Conservation (phyloP, 2,329 filamentous ascomycete species). For the Fusarium illudens region DNA sequence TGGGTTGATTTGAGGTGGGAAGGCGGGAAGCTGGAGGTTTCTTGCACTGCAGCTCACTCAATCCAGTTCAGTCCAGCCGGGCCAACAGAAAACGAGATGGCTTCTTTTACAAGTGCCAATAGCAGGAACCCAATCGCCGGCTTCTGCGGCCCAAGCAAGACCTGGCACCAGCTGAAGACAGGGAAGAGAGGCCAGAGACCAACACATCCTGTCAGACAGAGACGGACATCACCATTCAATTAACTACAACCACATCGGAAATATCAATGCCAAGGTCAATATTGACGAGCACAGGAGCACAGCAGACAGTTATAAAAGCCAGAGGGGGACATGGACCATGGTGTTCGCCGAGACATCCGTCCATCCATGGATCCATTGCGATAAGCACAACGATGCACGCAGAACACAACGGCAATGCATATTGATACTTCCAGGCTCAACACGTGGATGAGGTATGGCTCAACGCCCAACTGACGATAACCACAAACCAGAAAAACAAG, state of each 20-base stretch:
- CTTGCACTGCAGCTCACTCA: background rate
- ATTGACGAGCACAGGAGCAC: background rate
- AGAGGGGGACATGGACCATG: background rate
- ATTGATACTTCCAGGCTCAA: background rate
- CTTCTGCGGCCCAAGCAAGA: constrained; percentile 8
- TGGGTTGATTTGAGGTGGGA: constrained; percentile 21
- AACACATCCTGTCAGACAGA: background rate
- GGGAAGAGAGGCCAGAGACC: background rate
- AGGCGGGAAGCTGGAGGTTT: constrained; percentile 3
- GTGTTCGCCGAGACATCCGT: background rate
- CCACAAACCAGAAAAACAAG: constrained; percentile 13
- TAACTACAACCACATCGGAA: background rate
- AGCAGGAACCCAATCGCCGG: background rate
- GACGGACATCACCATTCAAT: background rate
- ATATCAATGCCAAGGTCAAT: background rate
- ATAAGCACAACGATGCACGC: background rate
- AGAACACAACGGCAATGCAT: background rate
- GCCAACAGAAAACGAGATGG: constrained; percentile 25
- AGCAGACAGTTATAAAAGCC: background rate
- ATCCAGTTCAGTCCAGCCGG: background rate
- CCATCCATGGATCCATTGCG: background rate
- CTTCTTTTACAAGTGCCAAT: constrained; percentile 20
- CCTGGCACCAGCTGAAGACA: background rate
- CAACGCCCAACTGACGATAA: constrained; percentile 9
- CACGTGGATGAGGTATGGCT: background rate